Conservation (phyloP, 352 stramenopile genomes). For the Pythium phragmiticola region DNA sequence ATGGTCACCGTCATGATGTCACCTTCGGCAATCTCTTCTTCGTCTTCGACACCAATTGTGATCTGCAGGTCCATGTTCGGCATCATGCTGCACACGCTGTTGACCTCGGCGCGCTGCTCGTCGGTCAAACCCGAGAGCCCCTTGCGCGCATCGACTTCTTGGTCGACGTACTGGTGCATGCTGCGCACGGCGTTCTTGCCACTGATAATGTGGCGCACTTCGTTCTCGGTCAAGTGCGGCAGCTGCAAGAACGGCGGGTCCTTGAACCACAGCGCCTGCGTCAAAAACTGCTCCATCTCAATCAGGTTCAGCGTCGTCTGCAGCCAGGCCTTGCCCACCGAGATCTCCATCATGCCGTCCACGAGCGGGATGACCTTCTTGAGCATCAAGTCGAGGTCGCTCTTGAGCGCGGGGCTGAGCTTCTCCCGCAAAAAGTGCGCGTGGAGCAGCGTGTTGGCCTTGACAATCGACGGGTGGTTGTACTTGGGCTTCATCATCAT, state of each 20-base stretch:
- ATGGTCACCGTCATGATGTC: constrained; percentile 98
- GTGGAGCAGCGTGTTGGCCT: constrained; percentile 92
- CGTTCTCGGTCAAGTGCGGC: constrained; percentile 84
- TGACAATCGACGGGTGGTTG: constrained; percentile 83
- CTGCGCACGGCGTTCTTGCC: constrained; percentile 91
- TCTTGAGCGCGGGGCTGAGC: constrained; percentile 56
- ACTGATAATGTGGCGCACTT: constrained; percentile 91
- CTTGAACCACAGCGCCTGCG: constrained; percentile 96
- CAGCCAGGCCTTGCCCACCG: constrained; percentile 94
- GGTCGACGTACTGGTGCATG: constrained; percentile 93
- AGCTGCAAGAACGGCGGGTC: constrained; percentile 91
- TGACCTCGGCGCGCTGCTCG: constrained; percentile 92
- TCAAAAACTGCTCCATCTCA: constrained; percentile 97
- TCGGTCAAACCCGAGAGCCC: constrained; percentile 90
- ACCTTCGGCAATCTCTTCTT: constrained; percentile 96
- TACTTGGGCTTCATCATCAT: constrained; percentile 84
- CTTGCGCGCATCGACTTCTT: constrained; percentile 92
- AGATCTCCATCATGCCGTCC: constrained; percentile 99
- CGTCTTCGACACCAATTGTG: constrained; percentile 88
- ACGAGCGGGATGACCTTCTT: constrained; percentile 93
- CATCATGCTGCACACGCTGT: constrained; percentile 92
- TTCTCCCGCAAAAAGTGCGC: constrained; percentile 93
- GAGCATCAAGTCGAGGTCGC: constrained; percentile 96
- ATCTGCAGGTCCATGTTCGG: constrained; percentile 93
- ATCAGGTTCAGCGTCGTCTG: constrained; percentile 96